Base-by-base conservation (phyloP, 495 filamentous ascomycete genomes). In the Lasiosphaeriaceae sp. region DNA sequence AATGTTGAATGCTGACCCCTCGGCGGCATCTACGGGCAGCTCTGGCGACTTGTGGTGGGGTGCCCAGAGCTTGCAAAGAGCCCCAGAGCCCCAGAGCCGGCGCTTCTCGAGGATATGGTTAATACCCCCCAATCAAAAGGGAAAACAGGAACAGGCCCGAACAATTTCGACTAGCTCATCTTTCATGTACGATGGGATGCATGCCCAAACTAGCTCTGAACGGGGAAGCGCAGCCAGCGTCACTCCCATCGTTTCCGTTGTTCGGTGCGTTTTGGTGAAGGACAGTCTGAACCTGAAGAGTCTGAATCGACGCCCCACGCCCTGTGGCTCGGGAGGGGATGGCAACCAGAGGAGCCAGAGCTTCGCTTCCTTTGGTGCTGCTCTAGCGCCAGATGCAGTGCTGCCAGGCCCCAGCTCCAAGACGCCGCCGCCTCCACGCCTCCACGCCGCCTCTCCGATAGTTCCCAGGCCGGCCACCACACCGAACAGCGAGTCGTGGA, bases 141-240 rank as follows among this genome's bases (percentile, higher is more conserved):
- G 62, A 62, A 64, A 67, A 65, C 56, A 56, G 51, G 57, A 62
- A 65, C 61, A 60, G 62, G 49, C 63, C 63, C 60, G 63, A 56
- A 48, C 50, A 65, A 63, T 64, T 56, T 68, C 62, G 55, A 63
- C 66, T 61, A 65, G 62, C 60, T 53, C 45, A 47, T 55, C 57
- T 35, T 54, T 49, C 57, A 61, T 61, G 54, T 61, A 66, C 57
- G 60, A 60, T 66, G 63, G 37, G 56, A 54, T 65, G 56, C 63
- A 62, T 55, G 22, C 14, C 39, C 39, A 43, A 5, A 5, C 39
- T 43, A 43, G 39, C 39, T 43, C 39, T 43, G 50, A 34, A n/a
- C 29, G 35, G 50, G 54, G 47, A 50, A 49, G 58, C 58, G 55
- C 41, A 53, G 23, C 9, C 31, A n/a, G 11, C n/a, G 17, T 34